A percentile compares a stretch with the other conserved stretches of the same genome.
Conservation (phyloP, 805 yeast species). For the Candida michaelii region DNA sequence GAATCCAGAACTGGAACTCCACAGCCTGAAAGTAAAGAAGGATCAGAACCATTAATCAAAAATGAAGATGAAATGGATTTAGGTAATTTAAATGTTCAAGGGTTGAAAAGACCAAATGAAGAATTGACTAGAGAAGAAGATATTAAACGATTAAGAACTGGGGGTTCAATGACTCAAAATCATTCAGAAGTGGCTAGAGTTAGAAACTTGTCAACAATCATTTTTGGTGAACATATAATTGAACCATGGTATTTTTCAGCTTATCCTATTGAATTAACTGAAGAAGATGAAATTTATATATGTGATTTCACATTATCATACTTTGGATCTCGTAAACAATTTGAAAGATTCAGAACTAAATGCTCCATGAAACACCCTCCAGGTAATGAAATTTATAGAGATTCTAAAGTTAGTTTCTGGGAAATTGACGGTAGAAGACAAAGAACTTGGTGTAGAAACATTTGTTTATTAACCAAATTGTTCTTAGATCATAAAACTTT, state of each 20-base stretch:
- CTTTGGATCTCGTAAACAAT: slow-evolving; percentile 86
- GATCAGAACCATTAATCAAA: slow-evolving; percentile 23
- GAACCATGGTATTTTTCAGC: slow-evolving; percentile 99
- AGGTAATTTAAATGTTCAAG: slow-evolving; percentile 84
- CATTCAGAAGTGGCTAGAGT: slow-evolving; percentile 86
- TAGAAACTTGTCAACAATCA: slow-evolving; percentile 73
- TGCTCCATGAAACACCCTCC: slow-evolving; percentile 95
- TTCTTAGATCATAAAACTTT: slow-evolving; percentile 95
- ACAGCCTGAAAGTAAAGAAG: slow-evolving; percentile 25
- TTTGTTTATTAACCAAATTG: slow-evolving; percentile 84
- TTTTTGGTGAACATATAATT: slow-evolving; percentile 85
- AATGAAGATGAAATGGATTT: slow-evolving; percentile 75
- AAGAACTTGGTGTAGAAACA: slow-evolving; percentile 94
- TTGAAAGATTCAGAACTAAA: slow-evolving; percentile 85
- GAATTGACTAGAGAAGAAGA: slow-evolving; percentile 87
- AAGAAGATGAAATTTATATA: slow-evolving; percentile 83
- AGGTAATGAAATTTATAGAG: slow-evolving; percentile 95
- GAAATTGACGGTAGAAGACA: slow-evolving; percentile 97
- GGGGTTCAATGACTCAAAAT: slow-evolving; percentile 97
- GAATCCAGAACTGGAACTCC: slow-evolving; percentile 21
- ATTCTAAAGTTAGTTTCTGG: slow-evolving; percentile 88
- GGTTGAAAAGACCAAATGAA: slow-evolving; percentile 62
- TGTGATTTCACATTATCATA: slow-evolving; percentile 90
- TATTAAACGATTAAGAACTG: slow-evolving; percentile 82
- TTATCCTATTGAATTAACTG: slow-evolving; percentile 91